Evolutionary conservation across 1,284 basidiomycete species (phyloP).

Genomic region (Sporisorium scitamineum): DNA sequence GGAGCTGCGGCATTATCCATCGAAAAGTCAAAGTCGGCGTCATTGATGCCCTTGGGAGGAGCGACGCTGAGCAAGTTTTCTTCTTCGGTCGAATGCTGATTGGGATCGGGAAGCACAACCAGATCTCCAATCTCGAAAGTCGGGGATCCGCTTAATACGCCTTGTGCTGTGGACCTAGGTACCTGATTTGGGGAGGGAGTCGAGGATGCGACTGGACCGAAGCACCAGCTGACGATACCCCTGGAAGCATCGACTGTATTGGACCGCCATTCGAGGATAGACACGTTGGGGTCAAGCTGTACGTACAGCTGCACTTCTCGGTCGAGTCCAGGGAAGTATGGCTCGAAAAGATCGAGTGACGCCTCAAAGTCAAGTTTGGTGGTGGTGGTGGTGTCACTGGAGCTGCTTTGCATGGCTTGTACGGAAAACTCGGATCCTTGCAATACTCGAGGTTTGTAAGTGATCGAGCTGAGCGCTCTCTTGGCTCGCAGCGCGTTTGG

Average conservation of each 20-base stretch:
- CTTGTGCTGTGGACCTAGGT: background rate
- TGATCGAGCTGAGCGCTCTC: slow-evolving; percentile 10
- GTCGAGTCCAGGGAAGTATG: slow-evolving; percentile 44
- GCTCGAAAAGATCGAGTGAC: slow-evolving; percentile 12
- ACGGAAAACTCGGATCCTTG: background rate
- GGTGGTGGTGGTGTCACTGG: too few relatives aligned
- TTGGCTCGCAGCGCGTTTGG: slow-evolving; percentile 28
- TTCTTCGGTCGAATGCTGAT: slow-evolving; percentile 21
- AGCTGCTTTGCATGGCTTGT: background rate
- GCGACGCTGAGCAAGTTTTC: slow-evolving; percentile 43
- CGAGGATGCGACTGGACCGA: slow-evolving; percentile 2
- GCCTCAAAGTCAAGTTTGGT: slow-evolving; percentile 21
- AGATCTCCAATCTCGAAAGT: slow-evolving; percentile 25
- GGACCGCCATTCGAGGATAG: slow-evolving; percentile 14
- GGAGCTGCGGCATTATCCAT: slow-evolving; percentile 27
- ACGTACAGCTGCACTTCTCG: slow-evolving; percentile 34
- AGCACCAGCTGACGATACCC: slow-evolving; percentile 34
- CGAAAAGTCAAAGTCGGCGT: slow-evolving; percentile 41
- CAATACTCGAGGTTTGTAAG: slow-evolving; percentile 2
- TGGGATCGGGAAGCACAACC: slow-evolving; percentile 25
- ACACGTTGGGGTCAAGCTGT: slow-evolving; percentile 12
- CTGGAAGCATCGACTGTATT: slow-evolving; percentile 28
- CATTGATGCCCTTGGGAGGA: slow-evolving; percentile 39
- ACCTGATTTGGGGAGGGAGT: slow-evolving; percentile 11
- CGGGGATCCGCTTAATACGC: background rate